phyloP scores from a whole-genome alignment of 106 monocot genomes.

The Dactylorhiza incarnata region DNA sequence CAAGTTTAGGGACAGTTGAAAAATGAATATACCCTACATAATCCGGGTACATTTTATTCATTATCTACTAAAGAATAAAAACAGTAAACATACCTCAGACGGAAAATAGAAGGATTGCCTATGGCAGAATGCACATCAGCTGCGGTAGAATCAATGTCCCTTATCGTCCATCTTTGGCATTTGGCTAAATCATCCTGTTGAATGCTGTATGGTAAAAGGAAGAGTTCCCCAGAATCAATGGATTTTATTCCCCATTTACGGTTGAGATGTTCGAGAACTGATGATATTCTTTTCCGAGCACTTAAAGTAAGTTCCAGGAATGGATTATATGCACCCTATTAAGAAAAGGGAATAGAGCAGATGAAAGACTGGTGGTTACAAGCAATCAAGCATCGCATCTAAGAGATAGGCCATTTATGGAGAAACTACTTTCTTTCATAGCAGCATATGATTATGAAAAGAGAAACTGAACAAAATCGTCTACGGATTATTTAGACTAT shows the following conservation, averaged over 20 bases:
- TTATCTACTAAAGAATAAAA: not conserved
- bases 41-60: too few relatives aligned
- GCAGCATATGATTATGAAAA: not conserved
- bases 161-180: conserved; percentile 64
- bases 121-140: conserved; percentile 61
- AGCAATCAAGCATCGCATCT: not conserved
- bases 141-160: conserved; percentile 47
- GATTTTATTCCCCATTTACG: conserved; percentile 86
- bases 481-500: too few relatives aligned
- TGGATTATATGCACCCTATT: conserved; percentile 82
- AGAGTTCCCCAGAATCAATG: conserved; percentile 59
- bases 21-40: too few relatives aligned
- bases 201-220: conserved; percentile 62
- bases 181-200: conserved; percentile 34
- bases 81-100: conserved; percentile 53
- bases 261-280: conserved; percentile 82
- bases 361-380: not conserved
- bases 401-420: not conserved
- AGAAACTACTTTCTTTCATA: not conserved
- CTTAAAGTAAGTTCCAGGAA: conserved; percentile 92
- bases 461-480: too few relatives aligned
- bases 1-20: too few relatives aligned
- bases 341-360: not conserved
- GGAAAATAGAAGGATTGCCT: conserved; percentile 69
- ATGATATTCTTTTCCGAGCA: conserved; percentile 79